Evolutionary conservation across 2,329 filamentous ascomycete genomes (phyloP).

Genomic region (Neodidymelliopsis sp.): DNA sequence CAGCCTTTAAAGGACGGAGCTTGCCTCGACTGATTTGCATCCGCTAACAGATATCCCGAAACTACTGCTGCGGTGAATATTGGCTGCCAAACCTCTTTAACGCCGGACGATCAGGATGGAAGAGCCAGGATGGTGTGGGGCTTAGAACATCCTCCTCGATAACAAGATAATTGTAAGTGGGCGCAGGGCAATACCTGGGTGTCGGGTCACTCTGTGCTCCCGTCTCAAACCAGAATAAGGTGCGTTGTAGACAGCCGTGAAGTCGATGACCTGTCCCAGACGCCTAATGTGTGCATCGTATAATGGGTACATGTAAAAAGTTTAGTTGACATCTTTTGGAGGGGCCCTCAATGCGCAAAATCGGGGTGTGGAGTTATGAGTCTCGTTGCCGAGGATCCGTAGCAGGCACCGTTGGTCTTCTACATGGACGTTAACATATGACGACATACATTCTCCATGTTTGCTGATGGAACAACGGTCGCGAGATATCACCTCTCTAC

Average conservation of each 20-base stretch:
- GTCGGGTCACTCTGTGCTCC: conserved; percentile 1
- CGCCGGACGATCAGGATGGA: conserved; percentile 7
- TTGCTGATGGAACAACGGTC: background rate
- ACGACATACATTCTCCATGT: conserved; percentile 10
- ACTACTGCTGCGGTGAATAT: conserved; percentile 32
- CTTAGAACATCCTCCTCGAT: background rate
- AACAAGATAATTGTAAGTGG: conserved; percentile 1
- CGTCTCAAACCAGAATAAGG: background rate
- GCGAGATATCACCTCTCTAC: background rate
- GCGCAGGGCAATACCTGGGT: background rate
- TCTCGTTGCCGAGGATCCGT: conserved; percentile 9
- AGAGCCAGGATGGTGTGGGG: conserved; percentile 6
- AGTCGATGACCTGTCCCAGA: background rate
- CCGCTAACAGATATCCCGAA: conserved; percentile 29
- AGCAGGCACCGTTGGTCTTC: conserved; percentile 7
- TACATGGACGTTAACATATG: conserved; percentile 10
- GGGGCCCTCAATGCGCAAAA: background rate
- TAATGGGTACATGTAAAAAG: background rate
- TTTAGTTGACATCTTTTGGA: background rate
- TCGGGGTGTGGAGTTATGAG: conserved; percentile 4
- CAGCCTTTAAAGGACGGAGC: background rate
- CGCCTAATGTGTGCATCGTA: background rate
- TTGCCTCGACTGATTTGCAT: conserved; percentile 15
- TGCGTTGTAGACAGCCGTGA: background rate
- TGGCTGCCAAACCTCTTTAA: conserved; percentile 24